A percentile compares a stretch with the other conserved stretches of the same genome.
Conservation (phyloP, 1,139 yeast genomes). For the Hemisphaericaspora lyxosophila region DNA sequence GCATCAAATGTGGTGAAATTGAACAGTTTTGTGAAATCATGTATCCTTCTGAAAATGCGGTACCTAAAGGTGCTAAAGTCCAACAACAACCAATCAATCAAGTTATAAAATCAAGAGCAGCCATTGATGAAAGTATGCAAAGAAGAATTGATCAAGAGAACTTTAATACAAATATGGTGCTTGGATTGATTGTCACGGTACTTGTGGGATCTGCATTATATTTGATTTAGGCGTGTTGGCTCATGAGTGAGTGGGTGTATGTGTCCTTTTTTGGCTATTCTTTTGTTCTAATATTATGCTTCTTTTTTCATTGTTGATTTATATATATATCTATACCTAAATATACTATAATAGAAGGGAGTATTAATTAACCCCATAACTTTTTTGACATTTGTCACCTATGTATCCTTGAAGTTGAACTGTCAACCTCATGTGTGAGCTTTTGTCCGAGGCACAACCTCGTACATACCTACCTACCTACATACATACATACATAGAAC, state of each 20-base stretch:
- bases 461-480: too few species aligned
- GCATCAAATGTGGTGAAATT: constrained; percentile 81
- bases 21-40: constrained; percentile 80
- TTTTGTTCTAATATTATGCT: too few species aligned
- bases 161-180: constrained; percentile 22
- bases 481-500: too few species aligned
- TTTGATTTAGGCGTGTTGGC: constrained; percentile 1
- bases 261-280: too few species aligned
- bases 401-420: too few species aligned
- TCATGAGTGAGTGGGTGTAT: neutral
- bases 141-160: constrained; percentile 27
- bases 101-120: constrained; percentile 27
- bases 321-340: too few species aligned
- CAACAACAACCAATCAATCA: constrained; percentile 22
- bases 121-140: constrained; percentile 33
- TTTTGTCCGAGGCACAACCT: too few species aligned
- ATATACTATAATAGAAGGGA: too few species aligned
- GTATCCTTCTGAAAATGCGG: constrained; percentile 49
- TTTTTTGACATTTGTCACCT: too few species aligned
- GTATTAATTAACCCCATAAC: too few species aligned
- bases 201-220: constrained; percentile 5
- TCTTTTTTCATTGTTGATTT: too few species aligned
- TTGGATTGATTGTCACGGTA: constrained; percentile 9
- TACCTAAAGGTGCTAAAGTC: constrained; percentile 32
- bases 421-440: too few species aligned